Evolutionary conservation across 192 early-diverging fungal species (phyloP), one percentile per base, ranked within the genome.

Genomic region (Coemansia sp.): DNA sequence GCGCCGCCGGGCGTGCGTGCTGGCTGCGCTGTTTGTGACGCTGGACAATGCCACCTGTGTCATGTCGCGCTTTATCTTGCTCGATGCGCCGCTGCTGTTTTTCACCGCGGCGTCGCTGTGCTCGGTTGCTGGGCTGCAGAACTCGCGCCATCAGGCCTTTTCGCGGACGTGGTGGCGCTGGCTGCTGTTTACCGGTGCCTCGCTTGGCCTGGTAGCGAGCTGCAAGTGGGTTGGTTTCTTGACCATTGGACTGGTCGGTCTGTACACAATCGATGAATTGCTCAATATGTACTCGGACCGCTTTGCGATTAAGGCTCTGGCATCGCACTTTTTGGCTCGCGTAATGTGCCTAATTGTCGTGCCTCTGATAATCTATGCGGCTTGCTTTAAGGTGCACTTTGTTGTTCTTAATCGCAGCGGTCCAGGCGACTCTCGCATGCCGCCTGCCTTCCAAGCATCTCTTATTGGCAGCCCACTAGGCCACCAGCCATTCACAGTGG

Each of bases 221-320:
- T 94, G 36, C 69, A 98, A 98, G 75, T 98, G 95, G 97, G 91
- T 98, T 12, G 97, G 97, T 1, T 71, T 98, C 6, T 92, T 98
- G 78, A 86, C 86, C 11, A 89, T 94, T 37, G 94, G 91, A 5
- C 72, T 96, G 17, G 92, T 97, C 53, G 95, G 95, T 7, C 57
- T 97, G 53, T 90, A 92, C 66, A 97, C 96, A 0, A 72, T 95
- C 36, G 89, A 93, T 60, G 93, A 97, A 52, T 79, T 98, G 11
- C 94, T 93, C 89, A 84, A 68, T 65, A 87, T 88, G 61, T 89
- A 88, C 57, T 80, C 81, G 66, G 84, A 85, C 21, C 78, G 85
- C 5, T 53, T 85, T 10, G 87, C 87, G 31, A 69, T 71, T 12
- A 78, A 83, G 52, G 79, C 84, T 12, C 62, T 85, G 1, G 69